These are phyloP conservation scores for Paracamarosporium sp. DNA, from an alignment of 2,329 filamentous ascomycete species.

Conservation along the genomic window DNA sequence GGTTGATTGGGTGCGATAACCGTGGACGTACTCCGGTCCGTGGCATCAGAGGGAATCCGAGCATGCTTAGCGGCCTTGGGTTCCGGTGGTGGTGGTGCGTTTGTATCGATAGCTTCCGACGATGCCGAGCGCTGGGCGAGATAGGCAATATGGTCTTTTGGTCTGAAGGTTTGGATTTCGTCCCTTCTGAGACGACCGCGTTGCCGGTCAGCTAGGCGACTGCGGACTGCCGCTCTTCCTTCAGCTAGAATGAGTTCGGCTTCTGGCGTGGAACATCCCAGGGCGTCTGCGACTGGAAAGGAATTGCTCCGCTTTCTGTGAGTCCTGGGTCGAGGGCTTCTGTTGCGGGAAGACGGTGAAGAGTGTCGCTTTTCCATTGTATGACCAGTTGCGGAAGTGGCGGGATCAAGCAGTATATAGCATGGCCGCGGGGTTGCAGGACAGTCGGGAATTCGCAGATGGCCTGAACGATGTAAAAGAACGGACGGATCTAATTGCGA, in stretches of 20 bases:
- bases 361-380: slow-evolving; percentile 38
- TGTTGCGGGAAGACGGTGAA: slow-evolving; percentile 20
- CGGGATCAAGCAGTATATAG: slow-evolving; percentile 18
- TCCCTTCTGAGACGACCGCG: slow-evolving; percentile 27
- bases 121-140: slow-evolving; percentile 20
- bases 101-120: slow-evolving; percentile 17
- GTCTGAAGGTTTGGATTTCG: slow-evolving; percentile 29
- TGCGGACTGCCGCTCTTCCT: slow-evolving; percentile 41
- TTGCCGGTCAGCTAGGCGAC: slow-evolving; percentile 32
- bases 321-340: slow-evolving; percentile 28
- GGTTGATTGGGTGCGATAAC: slow-evolving; percentile 23
- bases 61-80: slow-evolving; percentile 23
- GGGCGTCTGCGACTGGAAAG: slow-evolving; percentile 39
- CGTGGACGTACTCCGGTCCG: slow-evolving; percentile 39
- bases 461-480: slow-evolving; percentile 13
- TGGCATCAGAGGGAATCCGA: slow-evolving; percentile 36
- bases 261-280: slow-evolving; percentile 45
- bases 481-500: slow-evolving; percentile 25
- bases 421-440: slow-evolving; percentile 31
- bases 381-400: slow-evolving; percentile 20
- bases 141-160: slow-evolving; percentile 39
- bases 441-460: slow-evolving; percentile 15
- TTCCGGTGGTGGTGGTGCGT: slow-evolving; percentile 16
- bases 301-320: slow-evolving; percentile 45
- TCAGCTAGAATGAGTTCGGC: slow-evolving; percentile 44